Evolutionary conservation across 1,284 basidiomycete species (phyloP).

Genomic region (Ganoderma meredithae): DNA sequence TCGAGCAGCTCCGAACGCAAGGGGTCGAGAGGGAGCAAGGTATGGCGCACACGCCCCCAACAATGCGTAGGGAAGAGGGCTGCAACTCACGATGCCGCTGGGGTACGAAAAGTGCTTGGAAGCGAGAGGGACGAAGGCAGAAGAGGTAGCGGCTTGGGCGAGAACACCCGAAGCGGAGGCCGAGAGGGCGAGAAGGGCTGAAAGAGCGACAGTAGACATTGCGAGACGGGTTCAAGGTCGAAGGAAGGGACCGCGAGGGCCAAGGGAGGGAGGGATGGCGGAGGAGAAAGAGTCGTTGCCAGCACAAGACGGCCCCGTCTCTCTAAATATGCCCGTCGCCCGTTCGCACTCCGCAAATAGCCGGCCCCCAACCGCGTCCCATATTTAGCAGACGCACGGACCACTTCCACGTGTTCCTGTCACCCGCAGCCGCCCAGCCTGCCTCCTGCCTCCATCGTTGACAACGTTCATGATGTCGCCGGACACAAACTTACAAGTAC

Average conservation of each 20-base stretch:
- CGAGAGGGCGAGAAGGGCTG: slow-evolving; percentile 47
- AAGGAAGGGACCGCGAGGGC: slow-evolving; percentile 25
- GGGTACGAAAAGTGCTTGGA: slow-evolving; percentile 60
- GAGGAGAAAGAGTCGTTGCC: slow-evolving; percentile 26
- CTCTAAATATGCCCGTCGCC: slow-evolving; percentile 21
- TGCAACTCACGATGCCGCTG: slow-evolving; percentile 49
- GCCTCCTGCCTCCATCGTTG: neutral
- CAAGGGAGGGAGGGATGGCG: slow-evolving; percentile 25
- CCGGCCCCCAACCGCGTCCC: slow-evolving; percentile 11
- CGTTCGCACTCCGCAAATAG: slow-evolving; percentile 33
- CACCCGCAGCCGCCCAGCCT: neutral
- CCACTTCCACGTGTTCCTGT: slow-evolving; percentile 35
- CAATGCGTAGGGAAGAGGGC: neutral
- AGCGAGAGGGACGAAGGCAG: slow-evolving; percentile 53
- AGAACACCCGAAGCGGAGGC: slow-evolving; percentile 43
- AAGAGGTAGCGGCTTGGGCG: slow-evolving; percentile 42
- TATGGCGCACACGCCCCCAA: too few species aligned
- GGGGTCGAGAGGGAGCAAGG: too few species aligned
- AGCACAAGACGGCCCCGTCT: neutral
- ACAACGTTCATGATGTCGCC: neutral
- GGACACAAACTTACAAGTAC: slow-evolving; percentile 1
- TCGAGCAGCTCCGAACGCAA: neutral
- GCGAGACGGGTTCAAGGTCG: slow-evolving; percentile 17
- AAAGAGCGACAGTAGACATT: slow-evolving; percentile 57
- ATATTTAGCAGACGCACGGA: slow-evolving; percentile 39